Percentiles rank a stretch among this genome's conserved stretches.
These are phyloP conservation scores for Ophiostoma sp. DNA, from an alignment of 2,329 filamentous ascomycete species.

Conservation along the genomic window DNA sequence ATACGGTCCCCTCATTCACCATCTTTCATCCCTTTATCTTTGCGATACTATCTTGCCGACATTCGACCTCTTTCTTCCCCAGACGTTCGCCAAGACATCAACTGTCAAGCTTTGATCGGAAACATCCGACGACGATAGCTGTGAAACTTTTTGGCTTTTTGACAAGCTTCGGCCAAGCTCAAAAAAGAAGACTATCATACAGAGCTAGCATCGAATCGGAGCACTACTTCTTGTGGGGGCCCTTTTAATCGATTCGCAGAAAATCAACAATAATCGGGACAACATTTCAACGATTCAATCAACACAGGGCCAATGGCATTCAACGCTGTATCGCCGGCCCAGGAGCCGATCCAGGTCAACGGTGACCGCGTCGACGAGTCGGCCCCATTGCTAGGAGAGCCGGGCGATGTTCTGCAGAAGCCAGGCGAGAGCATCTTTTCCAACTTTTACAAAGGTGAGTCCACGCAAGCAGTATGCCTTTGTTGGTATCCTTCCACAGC, in stretches of 20 bases:
- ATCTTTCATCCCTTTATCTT: background rate
- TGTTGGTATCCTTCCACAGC: background rate
- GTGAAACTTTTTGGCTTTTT: background rate
- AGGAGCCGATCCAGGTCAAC: slow-evolving; percentile 40
- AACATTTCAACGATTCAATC: background rate
- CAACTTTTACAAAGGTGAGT: slow-evolving; percentile 74
- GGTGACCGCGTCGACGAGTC: slow-evolving; percentile 49
- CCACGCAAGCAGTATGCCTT: background rate
- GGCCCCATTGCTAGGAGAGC: slow-evolving; percentile 68
- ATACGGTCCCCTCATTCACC: background rate
- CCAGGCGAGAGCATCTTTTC: slow-evolving; percentile 62
- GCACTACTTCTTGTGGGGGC: background rate
- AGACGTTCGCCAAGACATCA: background rate
- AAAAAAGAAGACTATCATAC: too few species aligned
- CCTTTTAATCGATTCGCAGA: background rate
- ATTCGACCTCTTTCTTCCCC: background rate
- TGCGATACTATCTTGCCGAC: background rate
- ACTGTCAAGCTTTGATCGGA: background rate
- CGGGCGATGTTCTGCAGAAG: slow-evolving; percentile 72
- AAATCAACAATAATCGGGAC: background rate
- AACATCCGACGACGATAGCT: background rate
- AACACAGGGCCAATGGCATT: slow-evolving; percentile 58
- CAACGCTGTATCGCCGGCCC: slow-evolving; percentile 64
- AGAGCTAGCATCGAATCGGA: slow-evolving; percentile 1
- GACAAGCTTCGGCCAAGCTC: background rate